These are phyloP conservation scores for Galeopsis tetrahit DNA, from an alignment of 257 asterid genomes.

Conservation along the genomic window DNA sequence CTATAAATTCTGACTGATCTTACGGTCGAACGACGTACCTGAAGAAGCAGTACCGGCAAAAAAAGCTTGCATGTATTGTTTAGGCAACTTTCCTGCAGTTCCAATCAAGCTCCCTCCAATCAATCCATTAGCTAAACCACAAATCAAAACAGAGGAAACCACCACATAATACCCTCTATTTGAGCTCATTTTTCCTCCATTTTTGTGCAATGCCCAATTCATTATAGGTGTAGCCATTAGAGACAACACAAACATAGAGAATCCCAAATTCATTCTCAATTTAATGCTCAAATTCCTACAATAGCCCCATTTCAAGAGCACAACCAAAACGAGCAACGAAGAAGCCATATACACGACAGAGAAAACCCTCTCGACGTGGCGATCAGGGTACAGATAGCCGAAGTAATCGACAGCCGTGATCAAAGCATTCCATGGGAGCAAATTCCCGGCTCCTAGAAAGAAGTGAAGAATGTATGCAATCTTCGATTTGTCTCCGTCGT, in stretches of 20 bases:
- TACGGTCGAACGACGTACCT: constrained; percentile 43
- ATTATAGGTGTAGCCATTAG: constrained; percentile 58
- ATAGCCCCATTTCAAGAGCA: constrained; percentile 48
- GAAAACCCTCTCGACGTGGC: constrained; percentile 68
- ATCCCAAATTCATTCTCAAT: constrained; percentile 68
- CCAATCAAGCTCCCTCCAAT: constrained; percentile 70
- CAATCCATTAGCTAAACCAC: constrained; percentile 77
- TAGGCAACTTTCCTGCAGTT: constrained; percentile 72
- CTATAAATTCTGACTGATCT: too few relatives aligned
- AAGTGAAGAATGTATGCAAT: constrained; percentile 71
- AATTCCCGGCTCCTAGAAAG: constrained; percentile 80
- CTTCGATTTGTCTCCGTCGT: constrained; percentile 48
- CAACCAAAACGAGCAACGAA: constrained; percentile 52
- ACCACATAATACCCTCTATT: constrained; percentile 37
- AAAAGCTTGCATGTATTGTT: constrained; percentile 83
- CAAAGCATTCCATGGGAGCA: constrained; percentile 84
- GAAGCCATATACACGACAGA: constrained; percentile 74
- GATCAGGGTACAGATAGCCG: constrained; percentile 55
- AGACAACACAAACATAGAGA: constrained; percentile 56
- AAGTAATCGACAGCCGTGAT: constrained; percentile 81
- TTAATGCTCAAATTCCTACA: constrained; percentile 45
- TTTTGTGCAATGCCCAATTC: constrained; percentile 51
- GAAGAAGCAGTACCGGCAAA: constrained; percentile 90
- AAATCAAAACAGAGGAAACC: constrained; percentile 60
- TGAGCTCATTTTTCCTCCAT: constrained; percentile 33